These are phyloP conservation scores for Trapa bicornis DNA, from an alignment of 345 rosid genomes.

Conservation along the genomic window DNA sequence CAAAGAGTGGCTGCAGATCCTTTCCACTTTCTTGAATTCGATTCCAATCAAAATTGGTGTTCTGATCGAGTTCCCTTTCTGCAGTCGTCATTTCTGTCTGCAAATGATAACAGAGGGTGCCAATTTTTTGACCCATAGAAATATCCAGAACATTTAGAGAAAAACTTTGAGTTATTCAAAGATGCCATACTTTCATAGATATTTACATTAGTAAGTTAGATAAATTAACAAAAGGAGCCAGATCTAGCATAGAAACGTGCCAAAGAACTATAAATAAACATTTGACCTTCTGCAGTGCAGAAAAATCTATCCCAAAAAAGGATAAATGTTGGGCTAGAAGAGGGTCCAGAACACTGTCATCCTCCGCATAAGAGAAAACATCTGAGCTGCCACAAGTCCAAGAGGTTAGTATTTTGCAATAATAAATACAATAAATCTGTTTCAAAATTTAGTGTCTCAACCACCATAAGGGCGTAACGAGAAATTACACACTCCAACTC, in stretches of 20 bases:
- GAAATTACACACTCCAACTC: background rate
- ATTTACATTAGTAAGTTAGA: background rate
- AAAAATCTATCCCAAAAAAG: slow-evolving; percentile 93
- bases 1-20: slow-evolving; percentile 67
- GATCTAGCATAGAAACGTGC: background rate
- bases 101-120: background rate
- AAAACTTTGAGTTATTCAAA: background rate
- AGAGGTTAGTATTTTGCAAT: slow-evolving; percentile 26
- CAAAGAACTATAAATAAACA: slow-evolving; percentile 1
- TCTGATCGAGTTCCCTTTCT: slow-evolving; percentile 99
- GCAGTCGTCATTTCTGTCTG: slow-evolving; percentile 99
- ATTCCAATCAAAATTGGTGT: slow-evolving; percentile 94
- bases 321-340: slow-evolving; percentile 86
- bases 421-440: background rate
- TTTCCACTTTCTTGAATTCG: slow-evolving; percentile 98
- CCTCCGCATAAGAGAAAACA: slow-evolving; percentile 93
- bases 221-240: background rate
- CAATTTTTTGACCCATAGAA: background rate
- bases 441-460: background rate
- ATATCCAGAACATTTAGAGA: background rate
- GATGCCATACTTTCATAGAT: background rate
- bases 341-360: slow-evolving; percentile 83
- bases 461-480: background rate
- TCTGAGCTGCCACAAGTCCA: slow-evolving; percentile 86
- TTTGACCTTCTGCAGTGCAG: slow-evolving; percentile 82